Conservation (phyloP, 2,329 filamentous ascomycete species). For the Annulohypoxylon truncatum region DNA sequence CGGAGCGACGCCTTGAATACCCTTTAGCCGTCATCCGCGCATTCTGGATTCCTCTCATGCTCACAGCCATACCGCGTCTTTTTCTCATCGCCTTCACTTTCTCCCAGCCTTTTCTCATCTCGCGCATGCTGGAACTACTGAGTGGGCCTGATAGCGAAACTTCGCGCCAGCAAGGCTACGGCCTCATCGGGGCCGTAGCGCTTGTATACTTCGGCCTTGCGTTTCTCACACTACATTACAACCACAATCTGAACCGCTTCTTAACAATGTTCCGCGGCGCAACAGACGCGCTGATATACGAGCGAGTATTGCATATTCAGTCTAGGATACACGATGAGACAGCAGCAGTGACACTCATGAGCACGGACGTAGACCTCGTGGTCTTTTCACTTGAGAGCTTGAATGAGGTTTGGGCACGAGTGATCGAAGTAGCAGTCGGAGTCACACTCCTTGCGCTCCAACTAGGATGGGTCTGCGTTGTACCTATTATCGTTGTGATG, state of each 20-base stretch:
- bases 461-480: conserved; percentile 5
- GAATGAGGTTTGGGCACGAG: background rate
- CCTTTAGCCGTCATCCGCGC: background rate
- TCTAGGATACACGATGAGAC: background rate
- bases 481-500: background rate
- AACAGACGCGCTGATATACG: background rate
- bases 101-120: background rate
- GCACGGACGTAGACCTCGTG: background rate
- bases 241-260: conserved; percentile 1
- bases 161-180: background rate
- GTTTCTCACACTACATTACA: background rate
- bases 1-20: conserved; percentile 1
- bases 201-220: background rate
- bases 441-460: background rate
- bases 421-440: background rate
- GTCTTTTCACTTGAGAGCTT: background rate
- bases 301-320: background rate
- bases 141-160: background rate
- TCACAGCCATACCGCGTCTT: background rate
- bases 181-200: background rate
- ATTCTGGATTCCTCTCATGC: background rate
- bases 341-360: background rate
- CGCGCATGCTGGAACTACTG: background rate
- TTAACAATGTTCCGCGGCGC: background rate
- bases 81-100: conserved; percentile 1